Conservation (phyloP, 2,329 filamentous ascomycete species). For the Phoma sp. region DNA sequence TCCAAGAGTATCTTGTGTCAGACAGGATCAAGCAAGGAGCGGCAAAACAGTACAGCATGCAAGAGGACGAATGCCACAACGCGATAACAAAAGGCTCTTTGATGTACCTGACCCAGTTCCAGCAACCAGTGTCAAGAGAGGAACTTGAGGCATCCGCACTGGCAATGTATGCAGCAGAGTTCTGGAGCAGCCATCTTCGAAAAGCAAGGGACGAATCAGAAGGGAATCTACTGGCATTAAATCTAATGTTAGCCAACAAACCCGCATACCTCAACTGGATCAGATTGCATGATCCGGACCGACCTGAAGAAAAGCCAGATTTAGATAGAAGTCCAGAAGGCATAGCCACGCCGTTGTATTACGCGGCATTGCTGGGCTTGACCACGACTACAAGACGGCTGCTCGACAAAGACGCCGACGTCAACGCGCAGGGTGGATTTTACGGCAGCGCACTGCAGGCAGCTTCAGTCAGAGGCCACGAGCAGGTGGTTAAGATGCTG, state of each 20-base stretch:
- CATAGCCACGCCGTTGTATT: slow-evolving; percentile 29
- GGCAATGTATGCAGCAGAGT: slow-evolving; percentile 34
- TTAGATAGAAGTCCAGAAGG: slow-evolving; percentile 4
- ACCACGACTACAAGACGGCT: slow-evolving; percentile 19
- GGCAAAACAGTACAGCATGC: slow-evolving; percentile 32
- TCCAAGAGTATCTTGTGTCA: slow-evolving; percentile 46
- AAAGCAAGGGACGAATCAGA: slow-evolving; percentile 18
- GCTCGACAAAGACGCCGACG: too few species aligned
- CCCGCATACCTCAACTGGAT: slow-evolving; percentile 30
- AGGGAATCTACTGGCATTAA: slow-evolving; percentile 16
- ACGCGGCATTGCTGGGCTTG: slow-evolving; percentile 24
- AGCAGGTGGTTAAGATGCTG: too few species aligned
- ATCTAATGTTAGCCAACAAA: slow-evolving; percentile 19
- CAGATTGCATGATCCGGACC: slow-evolving; percentile 24
- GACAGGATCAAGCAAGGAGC: slow-evolving; percentile 29
- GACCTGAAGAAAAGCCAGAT: slow-evolving; percentile 3
- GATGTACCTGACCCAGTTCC: slow-evolving; percentile 36
- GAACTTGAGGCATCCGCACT: slow-evolving; percentile 19
- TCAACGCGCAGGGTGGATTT: too few species aligned
- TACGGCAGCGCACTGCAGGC: too few species aligned
- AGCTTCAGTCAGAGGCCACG: too few species aligned
- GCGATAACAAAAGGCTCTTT: slow-evolving; percentile 33
- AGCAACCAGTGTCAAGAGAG: slow-evolving; percentile 13
- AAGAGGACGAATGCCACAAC: slow-evolving; percentile 24
- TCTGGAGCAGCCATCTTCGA: slow-evolving; percentile 34